These are phyloP conservation scores for Xylariaceae sp. DNA, from an alignment of 2,329 filamentous ascomycete species.

Conservation along the genomic window DNA sequence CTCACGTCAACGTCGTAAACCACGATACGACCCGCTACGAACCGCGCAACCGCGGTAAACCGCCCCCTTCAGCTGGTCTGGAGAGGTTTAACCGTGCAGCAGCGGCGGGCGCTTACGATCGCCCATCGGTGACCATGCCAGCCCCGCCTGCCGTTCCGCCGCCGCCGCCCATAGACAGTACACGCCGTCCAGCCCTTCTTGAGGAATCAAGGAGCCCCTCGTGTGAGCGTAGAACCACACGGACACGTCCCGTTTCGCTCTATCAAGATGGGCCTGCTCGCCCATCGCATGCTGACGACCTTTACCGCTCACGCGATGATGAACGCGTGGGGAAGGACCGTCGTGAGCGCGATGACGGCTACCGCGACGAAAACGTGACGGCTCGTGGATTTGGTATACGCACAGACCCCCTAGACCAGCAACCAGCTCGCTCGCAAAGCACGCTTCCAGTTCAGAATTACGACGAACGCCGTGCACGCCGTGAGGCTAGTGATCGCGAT, in stretches of 20 bases:
- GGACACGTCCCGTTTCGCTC: slow-evolving; percentile 48
- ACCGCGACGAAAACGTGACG: slow-evolving; percentile 45
- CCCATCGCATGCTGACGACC: slow-evolving; percentile 44
- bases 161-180: slow-evolving; percentile 35
- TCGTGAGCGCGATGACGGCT: slow-evolving; percentile 42
- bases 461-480: slow-evolving; percentile 43
- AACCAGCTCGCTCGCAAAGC: slow-evolving; percentile 31
- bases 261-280: slow-evolving; percentile 48
- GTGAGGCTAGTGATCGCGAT: slow-evolving; percentile 32
- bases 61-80: slow-evolving; percentile 65
- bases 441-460: slow-evolving; percentile 33
- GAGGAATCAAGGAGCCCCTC: slow-evolving; percentile 37
- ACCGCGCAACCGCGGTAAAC: slow-evolving; percentile 49
- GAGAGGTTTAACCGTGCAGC: slow-evolving; percentile 58
- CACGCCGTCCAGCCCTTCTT: slow-evolving; percentile 33
- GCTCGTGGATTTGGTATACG: slow-evolving; percentile 52
- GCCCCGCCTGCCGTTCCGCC: slow-evolving; percentile 43
- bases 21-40: slow-evolving; percentile 46
- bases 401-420: slow-evolving; percentile 37
- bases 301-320: slow-evolving; percentile 47
- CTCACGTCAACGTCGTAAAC: slow-evolving; percentile 48
- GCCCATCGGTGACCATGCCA: slow-evolving; percentile 44
- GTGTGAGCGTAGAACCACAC: slow-evolving; percentile 31
- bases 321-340: slow-evolving; percentile 41
- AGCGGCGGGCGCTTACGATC: slow-evolving; percentile 42